Evolutionary conservation across 495 filamentous ascomycete genomes (phyloP).

Genomic region (Penicillium longicatenatum): DNA sequence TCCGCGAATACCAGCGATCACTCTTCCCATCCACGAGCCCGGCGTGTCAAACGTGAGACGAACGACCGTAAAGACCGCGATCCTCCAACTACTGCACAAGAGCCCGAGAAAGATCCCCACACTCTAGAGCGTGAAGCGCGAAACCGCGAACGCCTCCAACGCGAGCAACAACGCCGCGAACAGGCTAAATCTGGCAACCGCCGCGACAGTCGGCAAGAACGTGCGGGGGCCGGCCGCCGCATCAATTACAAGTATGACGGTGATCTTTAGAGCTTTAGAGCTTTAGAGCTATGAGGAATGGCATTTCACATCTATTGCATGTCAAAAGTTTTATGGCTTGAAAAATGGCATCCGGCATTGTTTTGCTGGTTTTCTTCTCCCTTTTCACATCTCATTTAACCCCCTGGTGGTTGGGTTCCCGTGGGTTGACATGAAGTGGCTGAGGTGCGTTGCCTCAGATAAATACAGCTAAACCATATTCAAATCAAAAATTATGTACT

Average conservation of each 20-base stretch:
- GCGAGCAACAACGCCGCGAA: conserved; percentile 73
- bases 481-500: not conserved
- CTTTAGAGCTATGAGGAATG: too few species aligned
- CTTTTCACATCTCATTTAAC: not conserved
- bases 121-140: conserved; percentile 75
- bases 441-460: not conserved
- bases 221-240: conserved; percentile 50
- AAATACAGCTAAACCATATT: not conserved
- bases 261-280: conserved; percentile 42
- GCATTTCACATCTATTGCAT: not conserved
- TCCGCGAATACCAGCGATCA: conserved; percentile 41
- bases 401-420: not conserved
- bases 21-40: conserved; percentile 40
- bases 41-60: conserved; percentile 39
- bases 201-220: conserved; percentile 55
- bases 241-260: conserved; percentile 63
- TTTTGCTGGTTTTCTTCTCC: not conserved
- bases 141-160: conserved; percentile 72
- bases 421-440: not conserved
- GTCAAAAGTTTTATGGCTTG: conserved; percentile 10
- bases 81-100: conserved; percentile 19
- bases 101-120: conserved; percentile 64
- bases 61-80: conserved; percentile 29
- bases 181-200: conserved; percentile 45
- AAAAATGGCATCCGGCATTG: conserved; percentile 8